Evolutionary conservation across 1,284 basidiomycete species (phyloP), one percentile per base, ranked within the genome.

Genomic region (Sanghuangporus baumii): DNA sequence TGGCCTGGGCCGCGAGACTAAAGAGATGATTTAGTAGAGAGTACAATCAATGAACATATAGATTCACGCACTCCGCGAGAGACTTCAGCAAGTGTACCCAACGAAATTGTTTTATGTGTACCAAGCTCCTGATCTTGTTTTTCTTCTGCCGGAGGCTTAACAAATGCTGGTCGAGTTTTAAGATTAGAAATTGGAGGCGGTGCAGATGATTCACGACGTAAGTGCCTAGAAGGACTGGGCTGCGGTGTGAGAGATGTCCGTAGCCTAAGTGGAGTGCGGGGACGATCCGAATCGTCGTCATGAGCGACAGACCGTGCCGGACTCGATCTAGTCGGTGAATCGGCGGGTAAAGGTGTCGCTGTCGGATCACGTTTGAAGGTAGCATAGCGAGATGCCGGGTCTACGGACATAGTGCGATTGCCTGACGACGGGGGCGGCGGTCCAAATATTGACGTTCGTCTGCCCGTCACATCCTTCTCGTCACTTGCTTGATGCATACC

Each of bases 181-280:
- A 91, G 78, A 57, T 80, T 66, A 50, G 79, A 78, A 34, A 90
- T 70, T 6, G 86, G 79, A 31, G 88, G 88, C n/a, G 88, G 89
- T 67, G 88, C 88, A 16, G 86, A 86, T 41, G 73, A 71, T 66
- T 76, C 76, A n/a, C 74, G 73, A 56, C 74, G 74, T 6, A 70
- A 62, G 37, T 70, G 74, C 37, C 72, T 73, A 38, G 73, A 69
- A 34, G 77, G 78, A n/a, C 76, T 75, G 14, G 85, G 84, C 69
- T 87, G 84, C 6, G 89, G 89, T 3, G 88, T 89, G 65, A 87
- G 74, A 12, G 87, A 86, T 31, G 81, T 79, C 66, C 87, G 84
- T 76, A 88, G 76, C 40, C 82, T 82, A 70, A 88, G 84, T 38
- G 79, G 79, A 48, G 78, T 79, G 41, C 80, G 74, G 43, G 72